Conservation (phyloP, 1,284 basidiomycete species). For the Coniferiporia sulphurascens region DNA sequence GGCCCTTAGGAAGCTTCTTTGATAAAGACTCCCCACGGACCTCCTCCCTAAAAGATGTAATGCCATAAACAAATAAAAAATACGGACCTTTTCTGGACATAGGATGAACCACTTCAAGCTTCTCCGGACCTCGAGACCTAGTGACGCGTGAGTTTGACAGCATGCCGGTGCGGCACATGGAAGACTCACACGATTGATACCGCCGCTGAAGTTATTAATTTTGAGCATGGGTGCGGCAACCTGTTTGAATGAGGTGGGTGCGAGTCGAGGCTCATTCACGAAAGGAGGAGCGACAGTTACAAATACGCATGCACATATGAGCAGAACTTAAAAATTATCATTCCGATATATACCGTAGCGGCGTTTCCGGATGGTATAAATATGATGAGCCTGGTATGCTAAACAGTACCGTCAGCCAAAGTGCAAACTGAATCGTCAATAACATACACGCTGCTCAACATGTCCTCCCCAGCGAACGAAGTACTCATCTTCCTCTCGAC, state of each 20-base stretch:
- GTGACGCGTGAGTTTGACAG: background rate
- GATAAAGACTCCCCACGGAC: too few species aligned
- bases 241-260: background rate
- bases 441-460: background rate
- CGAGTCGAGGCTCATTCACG: background rate
- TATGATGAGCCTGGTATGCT: background rate
- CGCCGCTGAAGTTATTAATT: background rate
- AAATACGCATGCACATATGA: background rate
- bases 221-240: background rate
- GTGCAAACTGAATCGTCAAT: background rate
- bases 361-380: background rate
- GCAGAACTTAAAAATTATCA: background rate
- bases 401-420: background rate
- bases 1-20: too few species aligned
- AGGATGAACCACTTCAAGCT: background rate
- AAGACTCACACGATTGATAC: background rate
- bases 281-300: background rate
- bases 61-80: too few species aligned
- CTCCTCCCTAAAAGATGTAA: too few species aligned
- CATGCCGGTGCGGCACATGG: background rate
- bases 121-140: background rate
- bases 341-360: background rate
- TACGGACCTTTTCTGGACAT: too few species aligned
- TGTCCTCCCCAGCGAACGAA: background rate
- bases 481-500: slow-evolving; percentile 1